A percentile compares a stretch with the other conserved stretches of the same genome.
Evolutionary conservation across 345 rosid genomes (phyloP).

Genomic region (Mallotus nudiflorus): DNA sequence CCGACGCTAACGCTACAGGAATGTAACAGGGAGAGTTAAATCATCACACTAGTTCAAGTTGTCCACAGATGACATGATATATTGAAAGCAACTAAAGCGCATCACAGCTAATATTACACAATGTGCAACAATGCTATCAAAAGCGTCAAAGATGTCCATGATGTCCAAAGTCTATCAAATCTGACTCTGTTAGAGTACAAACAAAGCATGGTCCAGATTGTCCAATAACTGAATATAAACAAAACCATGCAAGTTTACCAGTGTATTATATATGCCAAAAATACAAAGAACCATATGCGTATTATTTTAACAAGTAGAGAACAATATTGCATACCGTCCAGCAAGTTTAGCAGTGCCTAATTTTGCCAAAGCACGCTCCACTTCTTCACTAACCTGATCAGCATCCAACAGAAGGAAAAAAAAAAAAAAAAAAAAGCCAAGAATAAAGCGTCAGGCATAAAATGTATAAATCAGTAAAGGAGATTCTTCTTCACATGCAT

Average conservation of each 20-base stretch:
- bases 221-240: not conserved
- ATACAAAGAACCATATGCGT: not conserved
- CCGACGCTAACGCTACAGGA: no score
- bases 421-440: not conserved
- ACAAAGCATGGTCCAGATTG: not conserved
- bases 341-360: constrained; percentile 28
- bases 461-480: not conserved
- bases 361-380: constrained; percentile 40
- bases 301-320: not conserved
- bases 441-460: not conserved
- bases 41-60: no score
- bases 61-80: no score
- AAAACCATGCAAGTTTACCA: not conserved
- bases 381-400: constrained; percentile 38
- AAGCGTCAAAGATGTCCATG: not conserved
- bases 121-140: not conserved
- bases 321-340: constrained; percentile 17
- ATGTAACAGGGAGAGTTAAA: no score
- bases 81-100: no score
- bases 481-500: not conserved
- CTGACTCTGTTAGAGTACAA: not conserved
- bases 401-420: not conserved
- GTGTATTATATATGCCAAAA: not conserved
- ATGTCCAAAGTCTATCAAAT: not conserved
- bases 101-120: no score